Base-by-base conservation (phyloP, 2,329 filamentous ascomycete species). In the Cercospora sp. region DNA sequence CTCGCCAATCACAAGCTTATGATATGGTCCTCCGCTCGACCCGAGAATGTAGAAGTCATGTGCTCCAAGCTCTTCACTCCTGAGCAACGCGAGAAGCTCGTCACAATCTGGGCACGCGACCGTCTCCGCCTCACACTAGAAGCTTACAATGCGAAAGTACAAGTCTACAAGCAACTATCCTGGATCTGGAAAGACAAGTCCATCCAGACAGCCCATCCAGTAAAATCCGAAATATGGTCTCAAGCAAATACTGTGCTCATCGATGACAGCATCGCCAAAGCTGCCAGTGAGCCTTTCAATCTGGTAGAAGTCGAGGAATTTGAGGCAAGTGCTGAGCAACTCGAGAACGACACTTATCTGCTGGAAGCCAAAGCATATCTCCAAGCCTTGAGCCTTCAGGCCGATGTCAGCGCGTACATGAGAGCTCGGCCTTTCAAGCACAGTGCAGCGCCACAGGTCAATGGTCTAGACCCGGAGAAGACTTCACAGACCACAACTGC, bases 221-320 rank as follows among this genome's bases (percentile, higher is more conserved):
- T 73, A 28, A 39, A 78, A n/a, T 77, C 75, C 36, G 83, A 80
- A 26, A 79, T 75, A 13, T 98, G 93, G 91, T 86, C 89, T 73
- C 93, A 97, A 80, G 85, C 85, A 61, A 96, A 98, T 79, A 98
- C 95, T 0, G 85, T 98, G 6, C 84, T 99, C 28, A 88, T 98
- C 45, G 95, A 99, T 73, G 95, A 98, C 80, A 92, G 90, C 31
- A 74, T 80, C 1, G 85, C 94, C 75, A 99, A 98, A 82, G 94
- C 90, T 0, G 84, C 87, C 28, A 90, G 86, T 65, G 92, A 99
- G 79, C 95, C 95, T 0, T 87, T 87, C 80, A 98, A 98, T 74
- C 84, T 95, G 23, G 80, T 98, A 9, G 83, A 89, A 71, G 85
- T 98, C 23, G 91, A 93, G 0, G 93, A 96, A 79, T 97, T 95